Percentiles rank a stretch among this genome's conserved stretches.
These are phyloP conservation scores for Trichoderma parareesei DNA, from an alignment of 495 filamentous ascomycete genomes.

Conservation along the genomic window DNA sequence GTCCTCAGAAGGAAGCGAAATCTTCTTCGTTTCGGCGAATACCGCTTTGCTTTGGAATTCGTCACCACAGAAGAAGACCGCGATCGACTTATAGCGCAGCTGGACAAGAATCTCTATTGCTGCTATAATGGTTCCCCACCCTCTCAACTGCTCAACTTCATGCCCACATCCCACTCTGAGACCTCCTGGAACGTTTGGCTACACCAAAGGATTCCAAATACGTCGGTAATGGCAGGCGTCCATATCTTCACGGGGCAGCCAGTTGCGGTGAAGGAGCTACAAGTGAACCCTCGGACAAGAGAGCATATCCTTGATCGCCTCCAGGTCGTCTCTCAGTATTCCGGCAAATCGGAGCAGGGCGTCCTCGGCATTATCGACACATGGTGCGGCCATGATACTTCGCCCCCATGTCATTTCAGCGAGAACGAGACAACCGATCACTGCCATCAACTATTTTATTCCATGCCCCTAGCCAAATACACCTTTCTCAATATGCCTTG, in stretches of 20 bases:
- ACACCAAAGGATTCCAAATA: not conserved
- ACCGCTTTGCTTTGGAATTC: slow-evolving; percentile 1
- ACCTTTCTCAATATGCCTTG: slow-evolving; percentile 1
- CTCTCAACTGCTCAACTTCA: not conserved
- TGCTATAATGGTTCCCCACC: not conserved
- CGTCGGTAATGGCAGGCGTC: not conserved
- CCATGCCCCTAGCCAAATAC: not conserved
- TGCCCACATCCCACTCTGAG: not conserved
- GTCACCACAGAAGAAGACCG: not conserved
- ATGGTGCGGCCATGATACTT: not conserved
- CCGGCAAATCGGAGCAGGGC: not conserved
- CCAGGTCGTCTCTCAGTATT: not conserved
- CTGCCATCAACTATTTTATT: not conserved
- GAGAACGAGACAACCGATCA: not conserved
- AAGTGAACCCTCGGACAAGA: not conserved
- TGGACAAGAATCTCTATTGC: not conserved
- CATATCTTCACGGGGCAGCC: not conserved
- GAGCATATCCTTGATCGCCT: not conserved
- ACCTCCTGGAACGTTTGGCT: not conserved
- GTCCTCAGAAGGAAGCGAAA: not conserved
- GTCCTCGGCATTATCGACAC: not conserved
- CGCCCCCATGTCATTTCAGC: not conserved
- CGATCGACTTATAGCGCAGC: not conserved
- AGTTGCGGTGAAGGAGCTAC: not conserved
- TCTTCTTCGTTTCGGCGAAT: not conserved